Conservation (phyloP, 202 grass and related monocot genomes). For the Setaria italica region DNA sequence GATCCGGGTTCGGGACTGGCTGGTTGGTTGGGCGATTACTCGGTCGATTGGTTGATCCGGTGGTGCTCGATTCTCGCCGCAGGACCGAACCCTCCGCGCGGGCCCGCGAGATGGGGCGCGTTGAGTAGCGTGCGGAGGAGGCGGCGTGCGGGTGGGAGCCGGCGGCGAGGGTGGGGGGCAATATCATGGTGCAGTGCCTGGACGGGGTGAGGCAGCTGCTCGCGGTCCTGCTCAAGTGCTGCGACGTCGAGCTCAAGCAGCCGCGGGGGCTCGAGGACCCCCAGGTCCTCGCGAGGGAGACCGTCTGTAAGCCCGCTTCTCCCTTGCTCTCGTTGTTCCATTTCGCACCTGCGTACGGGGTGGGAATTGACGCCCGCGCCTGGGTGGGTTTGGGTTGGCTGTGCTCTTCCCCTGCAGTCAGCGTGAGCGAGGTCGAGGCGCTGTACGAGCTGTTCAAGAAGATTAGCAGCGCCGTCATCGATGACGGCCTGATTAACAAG, state of each 20-base stretch:
- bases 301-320: slow-evolving; percentile 58
- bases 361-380: background rate
- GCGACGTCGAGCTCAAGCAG: slow-evolving; percentile 78
- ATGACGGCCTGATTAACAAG: slow-evolving; percentile 83
- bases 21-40: background rate
- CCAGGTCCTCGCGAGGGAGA: slow-evolving; percentile 78
- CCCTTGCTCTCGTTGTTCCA: background rate
- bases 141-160: background rate
- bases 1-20: too few species aligned
- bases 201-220: slow-evolving; percentile 62
- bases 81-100: slow-evolving; percentile 11
- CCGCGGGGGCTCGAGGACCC: slow-evolving; percentile 72
- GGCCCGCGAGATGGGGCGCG: background rate
- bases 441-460: slow-evolving; percentile 86
- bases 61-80: background rate
- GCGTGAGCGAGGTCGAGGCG: slow-evolving; percentile 77
- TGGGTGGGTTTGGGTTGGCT: slow-evolving; percentile 34
- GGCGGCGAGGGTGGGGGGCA: background rate
- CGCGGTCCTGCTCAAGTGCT: slow-evolving; percentile 66
- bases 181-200: slow-evolving; percentile 83
- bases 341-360: background rate
- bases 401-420: slow-evolving; percentile 49
- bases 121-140: background rate
- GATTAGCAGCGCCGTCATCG: slow-evolving; percentile 79
- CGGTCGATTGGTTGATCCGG: background rate